phyloP scores from a whole-genome alignment of 108 stramenopile genomes.

The Nitzschia sp. region DNA sequence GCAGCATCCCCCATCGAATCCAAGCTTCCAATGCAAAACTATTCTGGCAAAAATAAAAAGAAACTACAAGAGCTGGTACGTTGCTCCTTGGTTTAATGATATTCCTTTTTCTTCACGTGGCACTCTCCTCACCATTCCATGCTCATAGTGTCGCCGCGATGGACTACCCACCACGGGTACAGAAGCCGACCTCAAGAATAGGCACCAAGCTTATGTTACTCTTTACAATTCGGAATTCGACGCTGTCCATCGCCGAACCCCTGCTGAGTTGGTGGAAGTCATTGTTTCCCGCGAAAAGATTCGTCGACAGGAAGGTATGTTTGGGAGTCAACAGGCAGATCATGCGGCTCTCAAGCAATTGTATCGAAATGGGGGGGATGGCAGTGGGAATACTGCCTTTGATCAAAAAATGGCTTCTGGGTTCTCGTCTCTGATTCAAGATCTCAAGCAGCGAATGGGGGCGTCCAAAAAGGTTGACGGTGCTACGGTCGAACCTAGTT shows the following conservation, averaged over 20 bases:
- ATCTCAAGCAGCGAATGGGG: neutral
- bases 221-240: constrained; percentile 65
- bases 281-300: constrained; percentile 36
- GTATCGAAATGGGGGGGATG: neutral
- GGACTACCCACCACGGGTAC: constrained; percentile 42
- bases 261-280: constrained; percentile 38
- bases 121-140: constrained; percentile 14
- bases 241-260: constrained; percentile 42
- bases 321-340: constrained; percentile 2
- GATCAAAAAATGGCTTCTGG: neutral
- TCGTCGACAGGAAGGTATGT: constrained; percentile 14
- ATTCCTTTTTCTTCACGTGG: constrained; percentile 6
- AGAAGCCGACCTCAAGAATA: constrained; percentile 43
- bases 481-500: too few relatives aligned
- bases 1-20: neutral
- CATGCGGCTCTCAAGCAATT: neutral
- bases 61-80: constrained; percentile 14
- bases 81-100: neutral
- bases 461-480: too few relatives aligned
- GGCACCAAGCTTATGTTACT: constrained; percentile 47
- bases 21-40: neutral
- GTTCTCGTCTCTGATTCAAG: neutral
- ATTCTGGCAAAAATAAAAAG: neutral
- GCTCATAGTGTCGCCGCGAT: constrained; percentile 42
- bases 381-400: neutral